Percentiles rank a stretch among this genome's conserved stretches.
These are phyloP conservation scores for Magnaporthales sp. DNA, from an alignment of 2,329 filamentous ascomycete species.

Conservation along the genomic window DNA sequence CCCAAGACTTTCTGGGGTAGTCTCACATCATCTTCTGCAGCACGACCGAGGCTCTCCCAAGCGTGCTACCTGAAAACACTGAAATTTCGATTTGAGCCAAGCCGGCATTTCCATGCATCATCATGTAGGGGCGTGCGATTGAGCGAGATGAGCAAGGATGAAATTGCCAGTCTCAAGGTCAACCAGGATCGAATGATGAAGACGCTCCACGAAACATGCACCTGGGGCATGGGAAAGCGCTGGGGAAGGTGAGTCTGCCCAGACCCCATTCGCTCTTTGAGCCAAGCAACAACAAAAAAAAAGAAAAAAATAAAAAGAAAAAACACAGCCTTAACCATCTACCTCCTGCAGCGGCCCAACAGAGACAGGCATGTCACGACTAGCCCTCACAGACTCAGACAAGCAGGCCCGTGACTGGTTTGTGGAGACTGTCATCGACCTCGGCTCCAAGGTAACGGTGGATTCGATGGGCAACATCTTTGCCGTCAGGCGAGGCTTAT, in stretches of 20 bases:
- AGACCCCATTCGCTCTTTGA: constrained; percentile 7
- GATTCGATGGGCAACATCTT: constrained; percentile 80
- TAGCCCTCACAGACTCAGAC: constrained; percentile 63
- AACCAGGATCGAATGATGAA: constrained; percentile 9
- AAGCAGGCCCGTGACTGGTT: constrained; percentile 71
- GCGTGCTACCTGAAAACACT: not conserved
- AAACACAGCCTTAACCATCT: not conserved
- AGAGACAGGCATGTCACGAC: constrained; percentile 69
- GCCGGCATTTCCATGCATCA: not conserved
- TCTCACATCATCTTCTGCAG: not conserved
- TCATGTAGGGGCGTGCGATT: not conserved
- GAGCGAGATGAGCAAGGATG: constrained; percentile 1
- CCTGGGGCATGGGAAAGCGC: constrained; percentile 35
- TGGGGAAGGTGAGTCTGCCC: constrained; percentile 50
- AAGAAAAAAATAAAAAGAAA: constrained; percentile 11
- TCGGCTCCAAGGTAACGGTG: constrained; percentile 59
- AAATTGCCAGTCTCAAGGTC: constrained; percentile 6
- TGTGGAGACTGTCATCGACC: constrained; percentile 46
- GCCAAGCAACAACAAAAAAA: no score
- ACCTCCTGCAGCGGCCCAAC: constrained; percentile 33
- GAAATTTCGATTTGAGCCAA: not conserved
- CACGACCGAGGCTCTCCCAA: not conserved
- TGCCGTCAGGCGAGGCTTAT: constrained; percentile 61
- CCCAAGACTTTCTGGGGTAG: not conserved
- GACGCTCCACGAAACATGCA: constrained; percentile 11